phyloP scores from a whole-genome alignment of 2,329 filamentous ascomycete species.

The Penicillium sp. region DNA sequence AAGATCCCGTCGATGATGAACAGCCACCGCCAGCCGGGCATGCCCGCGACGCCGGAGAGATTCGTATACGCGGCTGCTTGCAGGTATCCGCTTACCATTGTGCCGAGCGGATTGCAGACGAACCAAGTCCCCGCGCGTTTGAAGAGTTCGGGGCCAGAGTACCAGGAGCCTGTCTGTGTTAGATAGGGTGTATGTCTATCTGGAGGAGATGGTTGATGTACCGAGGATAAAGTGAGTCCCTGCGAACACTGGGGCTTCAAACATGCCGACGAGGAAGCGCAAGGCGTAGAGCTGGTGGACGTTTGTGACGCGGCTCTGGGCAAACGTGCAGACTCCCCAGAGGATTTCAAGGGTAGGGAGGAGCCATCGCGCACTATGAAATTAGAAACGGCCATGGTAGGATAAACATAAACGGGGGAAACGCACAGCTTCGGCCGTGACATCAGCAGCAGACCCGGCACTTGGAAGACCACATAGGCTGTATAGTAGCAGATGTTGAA shows the following conservation, averaged over 20 bases:
- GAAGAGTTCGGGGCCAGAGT: constrained; percentile 52
- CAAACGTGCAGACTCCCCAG: constrained; percentile 43
- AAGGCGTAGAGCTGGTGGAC: constrained; percentile 40
- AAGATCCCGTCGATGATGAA: constrained; percentile 65
- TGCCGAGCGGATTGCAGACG: constrained; percentile 57
- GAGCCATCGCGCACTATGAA: constrained; percentile 32
- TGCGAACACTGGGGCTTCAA: constrained; percentile 39
- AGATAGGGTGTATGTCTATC: too few species aligned
- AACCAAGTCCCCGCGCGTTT: constrained; percentile 62
- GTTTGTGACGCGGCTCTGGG: constrained; percentile 38
- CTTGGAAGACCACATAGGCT: constrained; percentile 38
- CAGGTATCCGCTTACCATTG: constrained; percentile 64
- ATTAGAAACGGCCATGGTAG: background rate
- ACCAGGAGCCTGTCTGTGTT: constrained; percentile 41
- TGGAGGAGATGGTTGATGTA: constrained; percentile 1
- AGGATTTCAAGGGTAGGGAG: constrained; percentile 38
- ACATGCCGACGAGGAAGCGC: constrained; percentile 40
- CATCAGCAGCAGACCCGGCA: constrained; percentile 35
- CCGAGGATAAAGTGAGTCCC: constrained; percentile 41
- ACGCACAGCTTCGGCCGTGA: constrained; percentile 36
- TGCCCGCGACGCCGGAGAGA: constrained; percentile 55
- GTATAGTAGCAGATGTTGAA: constrained; percentile 39
- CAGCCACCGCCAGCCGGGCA: constrained; percentile 60
- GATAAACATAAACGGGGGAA: background rate
- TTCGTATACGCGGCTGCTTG: constrained; percentile 60